These are phyloP conservation scores for Tylopilus felleus DNA, from an alignment of 768 basidiomycete species.

Conservation along the genomic window DNA sequence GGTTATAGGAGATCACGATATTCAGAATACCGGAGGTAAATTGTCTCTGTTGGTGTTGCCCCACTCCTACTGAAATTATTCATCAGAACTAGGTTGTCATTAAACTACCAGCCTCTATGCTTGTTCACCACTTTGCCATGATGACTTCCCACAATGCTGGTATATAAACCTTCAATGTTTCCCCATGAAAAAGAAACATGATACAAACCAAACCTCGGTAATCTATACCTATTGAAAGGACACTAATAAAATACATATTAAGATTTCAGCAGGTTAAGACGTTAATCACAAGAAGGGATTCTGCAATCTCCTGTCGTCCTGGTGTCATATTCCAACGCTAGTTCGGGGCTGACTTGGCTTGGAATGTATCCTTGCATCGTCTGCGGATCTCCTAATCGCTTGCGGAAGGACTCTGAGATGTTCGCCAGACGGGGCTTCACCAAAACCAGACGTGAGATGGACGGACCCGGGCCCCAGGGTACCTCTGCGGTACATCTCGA, in stretches of 20 bases:
- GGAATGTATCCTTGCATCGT: not conserved
- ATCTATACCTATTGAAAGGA: conserved; percentile 1
- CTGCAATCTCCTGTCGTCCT: conserved; percentile 1
- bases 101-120: conserved; percentile 1
- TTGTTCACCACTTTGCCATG: conserved; percentile 1
- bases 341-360: not conserved
- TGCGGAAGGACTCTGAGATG: not conserved
- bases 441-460: not conserved
- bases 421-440: not conserved
- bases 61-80: conserved; percentile 1
- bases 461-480: conserved; percentile 3
- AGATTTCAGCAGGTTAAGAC: not conserved
- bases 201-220: conserved; percentile 1
- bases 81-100: conserved; percentile 34
- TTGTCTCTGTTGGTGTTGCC: not conserved
- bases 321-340: conserved; percentile 37
- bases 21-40: conserved; percentile 86
- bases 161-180: conserved; percentile 7
- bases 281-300: not conserved
- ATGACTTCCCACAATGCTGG: not conserved
- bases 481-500: conserved; percentile 28
- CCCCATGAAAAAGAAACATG: not conserved
- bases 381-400: conserved; percentile 4
- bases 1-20: conserved; percentile 72
- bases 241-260: conserved; percentile 3